phyloP scores from a whole-genome alignment of 2,329 filamentous ascomycete species.

The Xylaria polymorpha region DNA sequence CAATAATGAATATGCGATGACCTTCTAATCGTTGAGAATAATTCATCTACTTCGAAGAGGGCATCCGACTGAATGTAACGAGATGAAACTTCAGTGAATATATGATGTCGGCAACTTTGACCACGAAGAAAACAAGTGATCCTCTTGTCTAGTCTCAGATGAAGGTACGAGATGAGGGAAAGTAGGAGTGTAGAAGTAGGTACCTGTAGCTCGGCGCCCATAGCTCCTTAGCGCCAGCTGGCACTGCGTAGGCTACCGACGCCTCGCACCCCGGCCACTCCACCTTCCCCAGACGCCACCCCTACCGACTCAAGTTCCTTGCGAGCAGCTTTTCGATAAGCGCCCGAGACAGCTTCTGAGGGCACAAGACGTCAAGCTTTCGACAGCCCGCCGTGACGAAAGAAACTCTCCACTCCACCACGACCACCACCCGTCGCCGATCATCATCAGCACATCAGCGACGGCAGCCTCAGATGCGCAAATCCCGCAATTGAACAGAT shows the following conservation, averaged over 20 bases:
- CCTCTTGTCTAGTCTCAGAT: too few relatives aligned
- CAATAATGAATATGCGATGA: too few relatives aligned
- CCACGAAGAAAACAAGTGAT: not conserved
- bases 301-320: conserved; percentile 14
- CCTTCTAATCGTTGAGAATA: too few relatives aligned
- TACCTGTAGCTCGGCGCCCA: not conserved
- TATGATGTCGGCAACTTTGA: not conserved
- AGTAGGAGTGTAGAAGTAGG: too few relatives aligned
- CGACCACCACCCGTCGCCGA: not conserved
- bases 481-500: conserved; percentile 15
- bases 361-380: conserved; percentile 39
- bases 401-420: conserved; percentile 36
- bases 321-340: conserved; percentile 38
- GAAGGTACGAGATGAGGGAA: too few relatives aligned
- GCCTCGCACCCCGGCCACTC: conserved; percentile 9
- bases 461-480: conserved; percentile 5
- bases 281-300: conserved; percentile 3
- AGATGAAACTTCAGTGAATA: not conserved
- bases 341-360: conserved; percentile 14
- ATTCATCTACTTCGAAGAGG: not conserved
- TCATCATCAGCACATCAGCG: not conserved
- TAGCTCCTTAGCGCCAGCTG: conserved; percentile 25
- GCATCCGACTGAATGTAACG: not conserved
- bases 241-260: conserved; percentile 4
- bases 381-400: conserved; percentile 27